Evolutionary conservation across 2,329 filamentous ascomycete species (phyloP), one percentile per base, ranked within the genome.

Genomic region (Cercospora brassicicola): DNA sequence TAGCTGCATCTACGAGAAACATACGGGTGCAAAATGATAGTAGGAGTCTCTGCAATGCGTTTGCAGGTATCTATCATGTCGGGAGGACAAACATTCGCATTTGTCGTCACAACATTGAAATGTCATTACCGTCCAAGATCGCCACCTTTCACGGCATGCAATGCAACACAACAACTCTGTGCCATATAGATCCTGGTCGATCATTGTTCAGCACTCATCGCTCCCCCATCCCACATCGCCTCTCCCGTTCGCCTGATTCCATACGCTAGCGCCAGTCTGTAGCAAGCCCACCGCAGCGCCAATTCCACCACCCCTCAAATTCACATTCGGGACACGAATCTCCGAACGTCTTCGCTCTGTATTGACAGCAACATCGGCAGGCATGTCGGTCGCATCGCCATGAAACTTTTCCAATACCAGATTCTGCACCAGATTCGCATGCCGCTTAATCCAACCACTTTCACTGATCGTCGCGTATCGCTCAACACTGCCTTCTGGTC

Each of bases 381-480:
- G 72, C 60, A 75, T 15, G 30, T 72, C 42, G 20, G 71, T 71
- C 13, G 70, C 73, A 51, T 76, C 80, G 2, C 84, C 84, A 73
- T 88, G 84, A 42, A 84, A 83, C 67, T 87, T 84, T 62, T 86
- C 84, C 65, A 90, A 75, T 0, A 89, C 87, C 9, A 89, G 86
- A 55, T 84, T 83, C 67, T 82, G 81, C 62, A 93, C 86, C 2
- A 87, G 84, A 4, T 84, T 81, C 8, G 82, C 84, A 88, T 90
- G 92, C 65, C 86, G 79, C 66, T 86, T 84, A 71, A 88, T 87
- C 86, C 88, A 90, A 69, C 88, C 84, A 48, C 79, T 76, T 72
- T 87, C 84, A 31, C 76, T 81, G 15, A 84, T 71, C 0, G 78
- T 79, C 0, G 85, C 84, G 73, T 88, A 91, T 26, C 79, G 76